phyloP scores from a whole-genome alignment of 176 grass and related monocot species.

The Saccharum spontaneum region DNA sequence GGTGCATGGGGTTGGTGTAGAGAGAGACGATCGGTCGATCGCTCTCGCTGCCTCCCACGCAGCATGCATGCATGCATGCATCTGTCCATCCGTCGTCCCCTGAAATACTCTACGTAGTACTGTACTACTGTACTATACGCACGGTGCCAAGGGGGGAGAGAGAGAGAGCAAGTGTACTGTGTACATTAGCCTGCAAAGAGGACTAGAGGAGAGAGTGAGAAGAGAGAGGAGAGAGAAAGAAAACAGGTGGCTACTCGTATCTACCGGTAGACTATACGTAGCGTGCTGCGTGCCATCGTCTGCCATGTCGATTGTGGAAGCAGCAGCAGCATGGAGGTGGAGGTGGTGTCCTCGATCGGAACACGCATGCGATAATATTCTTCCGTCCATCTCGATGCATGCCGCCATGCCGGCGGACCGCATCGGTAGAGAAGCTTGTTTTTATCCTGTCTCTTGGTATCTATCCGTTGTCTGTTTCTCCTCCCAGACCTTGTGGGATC shows the following conservation, averaged over 20 bases:
- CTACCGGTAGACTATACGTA: background rate
- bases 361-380: conserved; percentile 46
- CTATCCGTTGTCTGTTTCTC: background rate
- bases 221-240: background rate
- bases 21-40: background rate
- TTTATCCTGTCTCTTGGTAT: conserved; percentile 28
- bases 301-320: background rate
- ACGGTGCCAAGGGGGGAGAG: background rate
- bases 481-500: background rate
- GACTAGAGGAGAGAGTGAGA: no score
- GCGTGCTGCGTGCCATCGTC: background rate
- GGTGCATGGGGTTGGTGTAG: background rate
- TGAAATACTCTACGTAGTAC: background rate
- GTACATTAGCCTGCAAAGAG: background rate
- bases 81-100: conserved; percentile 28
- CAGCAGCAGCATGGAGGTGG: background rate
- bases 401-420: conserved; percentile 14
- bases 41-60: conserved; percentile 40
- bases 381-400: background rate
- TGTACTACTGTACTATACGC: background rate
- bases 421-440: background rate
- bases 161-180: background rate
- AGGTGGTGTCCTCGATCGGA: conserved; percentile 26
- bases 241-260: background rate
- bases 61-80: conserved; percentile 32